A percentile compares a stretch with the other conserved stretches of the same genome.
phyloP scores from a whole-genome alignment of 2,329 filamentous ascomycete species.

The Pezicula rhizophila region DNA sequence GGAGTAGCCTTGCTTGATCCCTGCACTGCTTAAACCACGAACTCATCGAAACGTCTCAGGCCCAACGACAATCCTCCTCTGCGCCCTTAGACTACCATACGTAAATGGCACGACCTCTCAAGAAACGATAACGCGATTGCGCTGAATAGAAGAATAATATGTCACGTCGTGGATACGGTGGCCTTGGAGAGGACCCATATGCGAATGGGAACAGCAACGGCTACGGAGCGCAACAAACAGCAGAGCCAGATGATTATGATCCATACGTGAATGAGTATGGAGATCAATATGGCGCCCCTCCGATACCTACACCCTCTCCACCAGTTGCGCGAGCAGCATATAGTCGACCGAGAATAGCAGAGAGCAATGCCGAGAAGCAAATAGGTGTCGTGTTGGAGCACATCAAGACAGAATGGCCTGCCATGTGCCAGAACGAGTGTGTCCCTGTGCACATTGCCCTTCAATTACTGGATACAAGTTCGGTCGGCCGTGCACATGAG shows the following conservation, averaged over 20 bases:
- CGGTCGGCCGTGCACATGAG: constrained; percentile 83
- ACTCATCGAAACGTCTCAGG: neutral
- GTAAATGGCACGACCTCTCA: no score
- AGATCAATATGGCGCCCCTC: constrained; percentile 22
- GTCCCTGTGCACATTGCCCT: constrained; percentile 92
- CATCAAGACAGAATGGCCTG: constrained; percentile 85
- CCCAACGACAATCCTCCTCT: neutral
- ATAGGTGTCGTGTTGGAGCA: constrained; percentile 58
- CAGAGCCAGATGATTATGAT: constrained; percentile 24
- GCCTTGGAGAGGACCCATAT: constrained; percentile 24
- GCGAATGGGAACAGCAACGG: constrained; percentile 20
- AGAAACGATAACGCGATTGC: constrained; percentile 10
- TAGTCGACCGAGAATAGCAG: constrained; percentile 15
- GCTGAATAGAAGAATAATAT: constrained; percentile 15
- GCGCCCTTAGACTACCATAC: neutral
- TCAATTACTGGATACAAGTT: constrained; percentile 89
- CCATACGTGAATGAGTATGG: constrained; percentile 23
- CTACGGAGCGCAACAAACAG: constrained; percentile 13
- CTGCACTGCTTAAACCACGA: no score
- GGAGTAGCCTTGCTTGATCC: no score
- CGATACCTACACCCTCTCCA: constrained; percentile 14
- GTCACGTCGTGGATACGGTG: constrained; percentile 27
- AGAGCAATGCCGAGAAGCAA: constrained; percentile 25
- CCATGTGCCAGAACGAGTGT: constrained; percentile 83
- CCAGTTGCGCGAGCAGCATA: constrained; percentile 11